phyloP scores from a whole-genome alignment of 2,329 filamentous ascomycete species.

The Diaporthe destruens region DNA sequence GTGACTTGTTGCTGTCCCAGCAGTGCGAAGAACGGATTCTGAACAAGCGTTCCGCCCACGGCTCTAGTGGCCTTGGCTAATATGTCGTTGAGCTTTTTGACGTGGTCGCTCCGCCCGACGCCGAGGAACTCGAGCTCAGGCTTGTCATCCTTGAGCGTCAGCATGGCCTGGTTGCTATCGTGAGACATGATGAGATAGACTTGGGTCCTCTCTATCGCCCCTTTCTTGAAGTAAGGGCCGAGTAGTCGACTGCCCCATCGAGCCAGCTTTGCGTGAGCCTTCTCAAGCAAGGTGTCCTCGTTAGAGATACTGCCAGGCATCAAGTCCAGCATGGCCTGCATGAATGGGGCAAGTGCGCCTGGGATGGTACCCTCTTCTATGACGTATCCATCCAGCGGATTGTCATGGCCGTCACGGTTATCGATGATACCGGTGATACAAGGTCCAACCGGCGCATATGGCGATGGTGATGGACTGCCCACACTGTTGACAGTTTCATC shows the following conservation, averaged over 20 bases:
- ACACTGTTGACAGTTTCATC: constrained; percentile 68
- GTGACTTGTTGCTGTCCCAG: constrained; percentile 71
- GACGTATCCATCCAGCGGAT: constrained; percentile 72
- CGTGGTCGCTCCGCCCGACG: constrained; percentile 67
- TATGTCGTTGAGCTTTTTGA: constrained; percentile 64
- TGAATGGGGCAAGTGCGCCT: constrained; percentile 65
- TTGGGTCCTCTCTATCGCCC: constrained; percentile 71
- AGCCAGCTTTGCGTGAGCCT: constrained; percentile 61
- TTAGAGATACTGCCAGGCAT: constrained; percentile 61
- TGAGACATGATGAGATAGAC: constrained; percentile 77
- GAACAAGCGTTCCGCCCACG: constrained; percentile 71
- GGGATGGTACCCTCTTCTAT: constrained; percentile 75
- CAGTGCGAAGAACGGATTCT: constrained; percentile 69
- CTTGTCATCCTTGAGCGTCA: constrained; percentile 71
- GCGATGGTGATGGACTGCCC: constrained; percentile 62
- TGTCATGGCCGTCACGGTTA: constrained; percentile 63
- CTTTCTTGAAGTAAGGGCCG: constrained; percentile 68
- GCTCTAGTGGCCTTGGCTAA: constrained; percentile 67
- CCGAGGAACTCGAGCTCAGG: constrained; percentile 71
- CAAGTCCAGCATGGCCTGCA: constrained; percentile 69
- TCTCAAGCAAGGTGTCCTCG: constrained; percentile 54
- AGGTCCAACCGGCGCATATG: constrained; percentile 68
- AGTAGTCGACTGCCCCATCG: constrained; percentile 66
- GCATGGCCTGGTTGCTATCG: constrained; percentile 72
- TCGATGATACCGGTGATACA: constrained; percentile 75